Evolutionary conservation across 176 grass and related monocot species (phyloP).

Genomic region (Sorghum bicolor): Sorghum_bicolor_NCBIv3 NC_012871.2:58733501-58734000

Average conservation of each 20-base stretch:
- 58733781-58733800: conserved; percentile 82
- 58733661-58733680: conserved; percentile 85
- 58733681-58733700: conserved; percentile 95
- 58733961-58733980: conserved; percentile 92
- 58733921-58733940: conserved; percentile 92
- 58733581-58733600: conserved; percentile 17
- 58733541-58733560: conserved; percentile 20
- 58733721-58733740: conserved; percentile 58
- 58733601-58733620: conserved; percentile 81
- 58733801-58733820: conserved; percentile 67
- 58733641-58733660: conserved; percentile 86
- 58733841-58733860: conserved; percentile 18
- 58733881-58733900: conserved; percentile 20
- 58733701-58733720: conserved; percentile 89
- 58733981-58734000: conserved; percentile 72
- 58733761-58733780: conserved; percentile 81
- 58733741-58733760: conserved; percentile 80
- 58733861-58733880: neutral
- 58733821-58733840: neutral
- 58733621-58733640: conserved; percentile 89
- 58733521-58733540: neutral
- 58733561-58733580: conserved; percentile 17
- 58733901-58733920: conserved; percentile 41
- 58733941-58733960: conserved; percentile 76
- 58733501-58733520: neutral